phyloP scores from a whole-genome alignment of 1,284 basidiomycete species.

The Trametes sp. region DNA sequence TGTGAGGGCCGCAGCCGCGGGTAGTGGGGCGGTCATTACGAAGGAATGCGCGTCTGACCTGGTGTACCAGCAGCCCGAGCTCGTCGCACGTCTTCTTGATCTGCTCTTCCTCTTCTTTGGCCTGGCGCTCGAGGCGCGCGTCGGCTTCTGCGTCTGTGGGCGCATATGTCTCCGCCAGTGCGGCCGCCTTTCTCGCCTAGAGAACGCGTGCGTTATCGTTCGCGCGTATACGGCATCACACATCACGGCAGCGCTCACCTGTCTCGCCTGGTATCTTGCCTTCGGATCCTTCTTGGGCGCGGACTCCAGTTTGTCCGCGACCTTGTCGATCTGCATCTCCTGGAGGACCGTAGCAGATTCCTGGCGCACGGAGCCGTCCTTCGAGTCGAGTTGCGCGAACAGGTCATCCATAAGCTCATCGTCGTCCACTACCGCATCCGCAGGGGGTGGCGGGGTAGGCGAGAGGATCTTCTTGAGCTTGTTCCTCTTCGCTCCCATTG shows the following conservation, averaged over 20 bases:
- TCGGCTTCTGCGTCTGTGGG: constrained; percentile 69
- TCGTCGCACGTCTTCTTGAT: constrained; percentile 76
- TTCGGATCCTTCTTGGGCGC: constrained; percentile 72
- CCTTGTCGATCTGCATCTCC: constrained; percentile 52
- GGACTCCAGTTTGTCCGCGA: constrained; percentile 47
- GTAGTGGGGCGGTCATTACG: constrained; percentile 1
- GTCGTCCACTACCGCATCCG: constrained; percentile 43
- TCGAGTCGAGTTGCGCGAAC: constrained; percentile 73
- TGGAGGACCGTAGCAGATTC: constrained; percentile 59
- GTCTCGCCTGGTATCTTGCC: constrained; percentile 78
- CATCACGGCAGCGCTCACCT: constrained; percentile 55
- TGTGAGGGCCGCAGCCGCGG: not conserved
- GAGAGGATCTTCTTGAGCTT: constrained; percentile 58
- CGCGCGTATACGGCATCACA: not conserved
- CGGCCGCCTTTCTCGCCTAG: constrained; percentile 81
- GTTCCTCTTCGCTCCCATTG: constrained; percentile 56
- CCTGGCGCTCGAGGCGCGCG: constrained; percentile 72
- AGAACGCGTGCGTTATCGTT: not conserved
- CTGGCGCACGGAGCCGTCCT: constrained; percentile 55
- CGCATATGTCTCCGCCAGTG: constrained; percentile 65
- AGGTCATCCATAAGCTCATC: constrained; percentile 75
- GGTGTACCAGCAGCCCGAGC: constrained; percentile 71
- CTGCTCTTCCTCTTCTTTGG: constrained; percentile 74
- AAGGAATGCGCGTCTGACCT: constrained; percentile 55
- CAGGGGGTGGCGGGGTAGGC: constrained; percentile 34